Percentiles rank a stretch among this genome's conserved stretches.
These are phyloP conservation scores for Ophiostoma quercus DNA, from an alignment of 2,329 filamentous ascomycete species.

Conservation along the genomic window DNA sequence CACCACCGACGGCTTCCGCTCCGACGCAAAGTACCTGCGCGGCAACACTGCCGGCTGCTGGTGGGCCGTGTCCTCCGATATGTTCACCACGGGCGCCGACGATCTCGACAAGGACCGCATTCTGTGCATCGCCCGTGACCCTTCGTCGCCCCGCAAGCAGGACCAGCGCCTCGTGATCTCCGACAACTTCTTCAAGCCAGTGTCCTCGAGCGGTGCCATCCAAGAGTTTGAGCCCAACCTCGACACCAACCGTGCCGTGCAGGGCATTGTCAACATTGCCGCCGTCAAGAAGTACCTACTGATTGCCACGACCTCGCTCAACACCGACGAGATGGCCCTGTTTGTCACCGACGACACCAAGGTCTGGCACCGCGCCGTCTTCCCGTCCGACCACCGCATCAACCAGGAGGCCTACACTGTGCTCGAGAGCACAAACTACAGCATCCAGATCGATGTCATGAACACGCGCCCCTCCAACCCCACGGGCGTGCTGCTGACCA, in stretches of 20 bases:
- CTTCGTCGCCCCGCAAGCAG: constrained; percentile 63
- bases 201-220: constrained; percentile 39
- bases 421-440: constrained; percentile 94
- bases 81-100: constrained; percentile 65
- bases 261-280: constrained; percentile 76
- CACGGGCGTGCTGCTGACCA: constrained; percentile 88
- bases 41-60: constrained; percentile 69
- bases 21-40: constrained; percentile 58
- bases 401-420: constrained; percentile 88
- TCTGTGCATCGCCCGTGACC: constrained; percentile 73
- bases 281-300: constrained; percentile 82
- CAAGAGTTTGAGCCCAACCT: constrained; percentile 71
- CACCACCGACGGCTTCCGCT: constrained; percentile 79
- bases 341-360: constrained; percentile 81
- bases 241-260: constrained; percentile 65
- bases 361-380: constrained; percentile 87
- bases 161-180: constrained; percentile 77
- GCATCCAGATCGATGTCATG: constrained; percentile 93
- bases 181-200: constrained; percentile 67
- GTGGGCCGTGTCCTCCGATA: constrained; percentile 74
- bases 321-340: constrained; percentile 84
- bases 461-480: constrained; percentile 58
- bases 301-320: constrained; percentile 70
- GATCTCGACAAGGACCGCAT: constrained; percentile 65
- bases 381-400: constrained; percentile 72